Evolutionary conservation across 345 rosid species (phyloP).

Genomic region (Syzygium jambos): DNA sequence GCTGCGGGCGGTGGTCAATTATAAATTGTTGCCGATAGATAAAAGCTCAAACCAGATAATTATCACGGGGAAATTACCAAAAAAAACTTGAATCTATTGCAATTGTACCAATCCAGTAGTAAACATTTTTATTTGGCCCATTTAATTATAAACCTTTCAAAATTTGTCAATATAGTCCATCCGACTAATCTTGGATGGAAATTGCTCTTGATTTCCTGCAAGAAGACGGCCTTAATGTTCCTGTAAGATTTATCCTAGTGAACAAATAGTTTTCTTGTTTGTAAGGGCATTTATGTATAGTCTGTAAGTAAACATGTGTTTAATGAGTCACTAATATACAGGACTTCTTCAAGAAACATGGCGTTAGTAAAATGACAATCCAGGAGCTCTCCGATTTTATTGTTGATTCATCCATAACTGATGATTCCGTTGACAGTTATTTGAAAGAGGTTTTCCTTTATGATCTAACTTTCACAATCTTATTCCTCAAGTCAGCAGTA

Average conservation of each 20-base stretch:
- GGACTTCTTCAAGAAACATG: constrained; percentile 89
- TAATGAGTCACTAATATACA: constrained; percentile 10
- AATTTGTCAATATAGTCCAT: too few relatives aligned
- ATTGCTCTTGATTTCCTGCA: constrained; percentile 74
- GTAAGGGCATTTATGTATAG: not conserved
- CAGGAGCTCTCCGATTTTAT: constrained; percentile 92
- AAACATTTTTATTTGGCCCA: too few relatives aligned
- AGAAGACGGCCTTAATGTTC: constrained; percentile 90
- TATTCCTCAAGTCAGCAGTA: not conserved
- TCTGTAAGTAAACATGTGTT: not conserved
- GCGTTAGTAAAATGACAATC: constrained; percentile 90
- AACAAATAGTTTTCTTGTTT: not conserved
- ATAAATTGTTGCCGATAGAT: too few relatives aligned
- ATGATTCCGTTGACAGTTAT: constrained; percentile 65
- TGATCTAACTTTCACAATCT: not conserved
- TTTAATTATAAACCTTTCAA: too few relatives aligned
- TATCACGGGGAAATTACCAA: too few relatives aligned
- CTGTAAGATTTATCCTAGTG: constrained; percentile 41
- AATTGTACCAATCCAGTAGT: too few relatives aligned
- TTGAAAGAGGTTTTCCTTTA: constrained; percentile 60
- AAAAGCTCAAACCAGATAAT: not conserved
- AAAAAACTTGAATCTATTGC: too few relatives aligned
- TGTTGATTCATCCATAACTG: constrained; percentile 83
- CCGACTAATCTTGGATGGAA: too few relatives aligned
- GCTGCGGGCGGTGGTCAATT: too few relatives aligned